Conservation (phyloP, 768 basidiomycete species). For the Obba rivulosa region DNA sequence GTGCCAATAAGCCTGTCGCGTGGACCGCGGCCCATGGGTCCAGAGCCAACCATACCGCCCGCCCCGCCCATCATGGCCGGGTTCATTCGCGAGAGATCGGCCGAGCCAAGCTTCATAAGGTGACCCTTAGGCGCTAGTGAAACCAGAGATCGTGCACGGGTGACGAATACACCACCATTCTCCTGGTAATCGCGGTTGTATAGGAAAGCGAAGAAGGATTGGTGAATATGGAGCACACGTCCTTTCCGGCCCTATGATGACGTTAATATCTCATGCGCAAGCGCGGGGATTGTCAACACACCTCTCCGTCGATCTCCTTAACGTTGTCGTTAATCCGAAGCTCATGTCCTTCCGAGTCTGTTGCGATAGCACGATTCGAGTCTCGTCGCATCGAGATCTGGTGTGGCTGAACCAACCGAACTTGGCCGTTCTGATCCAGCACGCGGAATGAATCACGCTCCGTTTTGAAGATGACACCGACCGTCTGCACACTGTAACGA, state of each 20-base stretch:
- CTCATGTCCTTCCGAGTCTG: conserved; percentile 85
- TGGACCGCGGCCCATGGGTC: conserved; percentile 71
- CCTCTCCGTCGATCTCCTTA: conserved; percentile 88
- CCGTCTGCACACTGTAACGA: conserved; percentile 72
- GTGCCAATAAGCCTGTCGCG: conserved; percentile 80
- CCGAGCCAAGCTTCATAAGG: conserved; percentile 51
- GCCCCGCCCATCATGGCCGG: conserved; percentile 61
- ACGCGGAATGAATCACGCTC: conserved; percentile 96
- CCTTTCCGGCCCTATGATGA: conserved; percentile 75
- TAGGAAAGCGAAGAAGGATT: conserved; percentile 90
- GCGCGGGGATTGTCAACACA: conserved; percentile 29
- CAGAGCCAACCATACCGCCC: conserved; percentile 79
- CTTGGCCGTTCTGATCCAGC: conserved; percentile 89
- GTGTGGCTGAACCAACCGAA: conserved; percentile 85
- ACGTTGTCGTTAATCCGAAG: conserved; percentile 85
- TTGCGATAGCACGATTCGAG: conserved; percentile 77
- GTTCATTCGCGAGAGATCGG: conserved; percentile 90
- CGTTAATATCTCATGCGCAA: not conserved
- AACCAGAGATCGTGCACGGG: conserved; percentile 73
- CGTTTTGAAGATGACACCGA: conserved; percentile 96
- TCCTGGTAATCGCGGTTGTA: conserved; percentile 88
- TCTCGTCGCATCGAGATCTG: conserved; percentile 92
- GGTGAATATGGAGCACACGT: conserved; percentile 87
- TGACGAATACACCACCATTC: conserved; percentile 93
- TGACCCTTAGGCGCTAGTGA: conserved; percentile 86